Evolutionary conservation across 2,329 filamentous ascomycete genomes (phyloP).

Genomic region (Talaromyces verruculosus): DNA sequence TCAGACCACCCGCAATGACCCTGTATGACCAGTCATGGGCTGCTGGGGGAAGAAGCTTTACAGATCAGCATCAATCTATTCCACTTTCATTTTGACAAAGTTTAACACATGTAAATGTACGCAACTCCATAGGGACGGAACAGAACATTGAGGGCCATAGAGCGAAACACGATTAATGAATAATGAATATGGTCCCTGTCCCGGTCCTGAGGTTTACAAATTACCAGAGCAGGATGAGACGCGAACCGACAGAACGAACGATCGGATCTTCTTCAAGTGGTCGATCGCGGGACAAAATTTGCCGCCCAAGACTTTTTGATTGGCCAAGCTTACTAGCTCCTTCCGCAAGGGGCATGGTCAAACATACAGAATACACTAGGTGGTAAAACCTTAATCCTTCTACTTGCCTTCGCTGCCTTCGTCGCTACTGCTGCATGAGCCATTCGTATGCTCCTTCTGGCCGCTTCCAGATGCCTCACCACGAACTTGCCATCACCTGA

Average conservation of each 20-base stretch:
- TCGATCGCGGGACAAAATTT: not conserved
- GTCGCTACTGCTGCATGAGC: too few species aligned
- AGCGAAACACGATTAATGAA: too few species aligned
- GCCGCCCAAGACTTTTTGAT: not conserved
- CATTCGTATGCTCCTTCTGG: not conserved
- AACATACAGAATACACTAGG: not conserved
- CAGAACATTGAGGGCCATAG: too few species aligned
- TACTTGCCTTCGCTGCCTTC: not conserved
- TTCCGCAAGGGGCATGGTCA: not conserved
- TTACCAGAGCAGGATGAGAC: not conserved
- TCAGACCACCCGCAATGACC: constrained; percentile 1
- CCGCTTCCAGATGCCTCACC: not conserved
- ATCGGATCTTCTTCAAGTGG: not conserved
- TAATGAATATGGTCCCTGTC: not conserved
- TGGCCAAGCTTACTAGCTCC: not conserved
- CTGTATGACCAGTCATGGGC: not conserved
- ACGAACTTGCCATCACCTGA: not conserved
- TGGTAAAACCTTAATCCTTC: constrained; percentile 5
- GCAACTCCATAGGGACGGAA: too few species aligned
- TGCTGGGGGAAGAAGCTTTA: not conserved
- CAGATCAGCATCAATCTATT: not conserved
- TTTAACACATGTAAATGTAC: not conserved
- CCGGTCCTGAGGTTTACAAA: too few species aligned
- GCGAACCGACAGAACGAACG: not conserved
- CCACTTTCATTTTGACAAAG: too few species aligned